Evolutionary conservation across 2,329 filamentous ascomycete species (phyloP).

Genomic region (Huntiella abstrusa): DNA sequence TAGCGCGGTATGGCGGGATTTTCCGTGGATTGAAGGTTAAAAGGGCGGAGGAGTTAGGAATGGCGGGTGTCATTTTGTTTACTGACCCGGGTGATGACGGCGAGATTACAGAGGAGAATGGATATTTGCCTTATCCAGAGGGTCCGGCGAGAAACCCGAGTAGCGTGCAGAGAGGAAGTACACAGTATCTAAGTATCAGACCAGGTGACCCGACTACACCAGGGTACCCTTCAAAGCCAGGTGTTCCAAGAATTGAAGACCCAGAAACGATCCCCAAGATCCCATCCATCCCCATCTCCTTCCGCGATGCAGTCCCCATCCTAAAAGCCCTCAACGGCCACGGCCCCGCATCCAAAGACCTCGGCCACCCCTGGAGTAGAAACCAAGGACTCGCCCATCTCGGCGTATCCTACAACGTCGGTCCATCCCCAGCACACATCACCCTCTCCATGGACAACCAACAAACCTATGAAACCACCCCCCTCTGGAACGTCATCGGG

Average conservation of each 20-base stretch:
- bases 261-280: slow-evolving; percentile 60
- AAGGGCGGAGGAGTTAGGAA: slow-evolving; percentile 75
- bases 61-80: slow-evolving; percentile 72
- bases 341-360: slow-evolving; percentile 56
- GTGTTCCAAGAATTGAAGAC: slow-evolving; percentile 55
- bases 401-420: slow-evolving; percentile 69
- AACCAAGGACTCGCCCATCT: slow-evolving; percentile 59
- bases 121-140: slow-evolving; percentile 59
- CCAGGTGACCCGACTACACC: slow-evolving; percentile 75
- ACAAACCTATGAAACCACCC: slow-evolving; percentile 65
- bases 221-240: slow-evolving; percentile 83
- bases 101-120: slow-evolving; percentile 61
- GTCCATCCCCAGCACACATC: slow-evolving; percentile 55
- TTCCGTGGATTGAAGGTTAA: slow-evolving; percentile 89
- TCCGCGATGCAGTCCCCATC: slow-evolving; percentile 66
- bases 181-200: slow-evolving; percentile 55
- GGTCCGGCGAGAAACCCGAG: slow-evolving; percentile 77
- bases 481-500: slow-evolving; percentile 82
- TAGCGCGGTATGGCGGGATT: slow-evolving; percentile 68
- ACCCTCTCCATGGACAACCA: slow-evolving; percentile 58
- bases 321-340: slow-evolving; percentile 81
- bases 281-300: slow-evolving; percentile 81
- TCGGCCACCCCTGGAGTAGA: slow-evolving; percentile 52
- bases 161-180: slow-evolving; percentile 76
- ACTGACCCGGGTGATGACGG: slow-evolving; percentile 82